A percentile compares a stretch with the other conserved stretches of the same genome.
phyloP scores from a whole-genome alignment of 2,329 filamentous ascomycete species.

The Beauveria varroae region DNA sequence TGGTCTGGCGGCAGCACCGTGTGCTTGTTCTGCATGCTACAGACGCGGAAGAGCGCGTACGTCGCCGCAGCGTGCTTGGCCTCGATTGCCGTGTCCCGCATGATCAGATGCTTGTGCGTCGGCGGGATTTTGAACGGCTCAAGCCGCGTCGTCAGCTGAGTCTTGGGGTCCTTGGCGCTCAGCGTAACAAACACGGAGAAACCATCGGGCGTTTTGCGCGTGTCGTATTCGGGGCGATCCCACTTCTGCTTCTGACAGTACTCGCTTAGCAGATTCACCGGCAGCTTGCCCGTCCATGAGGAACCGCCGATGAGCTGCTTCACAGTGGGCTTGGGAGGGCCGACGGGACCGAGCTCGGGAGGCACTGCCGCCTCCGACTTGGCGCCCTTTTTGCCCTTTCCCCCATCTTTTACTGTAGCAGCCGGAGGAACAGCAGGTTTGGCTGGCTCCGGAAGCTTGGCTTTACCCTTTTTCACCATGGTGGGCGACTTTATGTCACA shows the following conservation, averaged over 20 bases:
- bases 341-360: slow-evolving; percentile 28
- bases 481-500: neutral
- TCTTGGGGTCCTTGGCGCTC: slow-evolving; percentile 70
- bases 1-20: slow-evolving; percentile 91
- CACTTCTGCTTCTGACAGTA: slow-evolving; percentile 94
- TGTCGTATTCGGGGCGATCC: slow-evolving; percentile 88
- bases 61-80: slow-evolving; percentile 89
- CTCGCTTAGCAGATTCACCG: slow-evolving; percentile 87
- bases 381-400: slow-evolving; percentile 45
- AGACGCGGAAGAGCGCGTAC: slow-evolving; percentile 84
- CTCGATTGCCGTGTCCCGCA: slow-evolving; percentile 74
- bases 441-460: slow-evolving; percentile 35
- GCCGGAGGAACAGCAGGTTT: slow-evolving; percentile 21
- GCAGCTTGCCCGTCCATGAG: slow-evolving; percentile 96
- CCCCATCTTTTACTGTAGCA: slow-evolving; percentile 38
- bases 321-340: slow-evolving; percentile 52
- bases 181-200: slow-evolving; percentile 78
- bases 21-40: slow-evolving; percentile 92
- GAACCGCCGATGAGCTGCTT: slow-evolving; percentile 86
- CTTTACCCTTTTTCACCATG: slow-evolving; percentile 49
- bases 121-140: slow-evolving; percentile 77
- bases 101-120: slow-evolving; percentile 66
- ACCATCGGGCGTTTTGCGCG: slow-evolving; percentile 65
- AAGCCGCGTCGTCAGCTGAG: slow-evolving; percentile 64
- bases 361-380: slow-evolving; percentile 29